Evolutionary conservation across 768 basidiomycete genomes (phyloP).

Genomic region (Boletus bicolor): DNA sequence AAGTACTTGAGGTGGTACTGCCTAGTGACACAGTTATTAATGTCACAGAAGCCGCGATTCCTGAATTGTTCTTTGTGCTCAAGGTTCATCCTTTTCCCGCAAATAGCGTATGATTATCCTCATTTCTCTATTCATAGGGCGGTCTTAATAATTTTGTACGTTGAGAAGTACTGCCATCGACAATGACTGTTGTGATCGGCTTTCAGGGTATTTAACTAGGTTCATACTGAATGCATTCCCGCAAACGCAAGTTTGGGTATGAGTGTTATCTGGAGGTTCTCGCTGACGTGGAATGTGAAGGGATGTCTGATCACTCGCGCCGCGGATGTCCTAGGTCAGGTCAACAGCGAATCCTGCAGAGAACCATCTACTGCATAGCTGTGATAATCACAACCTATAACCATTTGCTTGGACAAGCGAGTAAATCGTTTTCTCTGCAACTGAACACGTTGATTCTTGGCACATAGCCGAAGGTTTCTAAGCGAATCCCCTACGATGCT

Average conservation of each 20-base stretch:
- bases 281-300: conserved; percentile 25
- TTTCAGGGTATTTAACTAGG: conserved; percentile 53
- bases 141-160: conserved; percentile 58
- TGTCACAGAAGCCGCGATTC: conserved; percentile 32
- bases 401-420: conserved; percentile 7
- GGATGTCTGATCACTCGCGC: conserved; percentile 43
- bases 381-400: conserved; percentile 43
- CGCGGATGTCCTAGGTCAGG: conserved; percentile 2
- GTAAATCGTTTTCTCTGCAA: background rate
- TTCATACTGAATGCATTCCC: conserved; percentile 53
- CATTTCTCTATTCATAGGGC: conserved; percentile 36
- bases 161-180: background rate
- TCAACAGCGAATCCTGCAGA: conserved; percentile 12
- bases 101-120: background rate
- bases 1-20: conserved; percentile 54
- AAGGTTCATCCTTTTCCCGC: conserved; percentile 27
- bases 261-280: background rate
- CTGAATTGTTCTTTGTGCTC: conserved; percentile 44
- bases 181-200: background rate
- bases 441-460: background rate
- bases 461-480: conserved; percentile 5
- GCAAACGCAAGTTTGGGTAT: conserved; percentile 58
- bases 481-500: conserved; percentile 53
- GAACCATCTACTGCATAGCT: background rate
- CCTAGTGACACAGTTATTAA: conserved; percentile 38